phyloP scores from a whole-genome alignment of 768 basidiomycete species.

The Cystobasidium tubakii region DNA sequence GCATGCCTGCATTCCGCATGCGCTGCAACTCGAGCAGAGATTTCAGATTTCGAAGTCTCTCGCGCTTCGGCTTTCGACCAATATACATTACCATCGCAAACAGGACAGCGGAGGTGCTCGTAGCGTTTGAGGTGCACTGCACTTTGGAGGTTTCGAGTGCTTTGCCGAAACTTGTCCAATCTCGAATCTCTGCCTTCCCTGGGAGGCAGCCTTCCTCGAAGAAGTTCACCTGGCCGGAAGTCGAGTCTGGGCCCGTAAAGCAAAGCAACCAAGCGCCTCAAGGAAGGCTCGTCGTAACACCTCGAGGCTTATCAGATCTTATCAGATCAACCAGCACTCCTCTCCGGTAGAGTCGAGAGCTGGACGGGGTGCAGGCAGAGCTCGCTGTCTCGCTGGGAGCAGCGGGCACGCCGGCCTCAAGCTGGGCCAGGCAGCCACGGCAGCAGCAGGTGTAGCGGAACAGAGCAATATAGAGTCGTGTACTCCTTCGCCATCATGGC shows the following conservation, averaged over 20 bases:
- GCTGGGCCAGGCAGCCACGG: neutral
- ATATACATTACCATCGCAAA: neutral
- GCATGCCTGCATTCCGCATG: neutral
- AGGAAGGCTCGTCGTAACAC: conserved; percentile 13
- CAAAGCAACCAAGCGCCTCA: neutral
- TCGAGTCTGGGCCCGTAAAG: neutral
- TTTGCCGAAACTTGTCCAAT: neutral
- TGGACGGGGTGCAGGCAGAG: neutral
- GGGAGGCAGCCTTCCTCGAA: conserved; percentile 10
- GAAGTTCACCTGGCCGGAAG: neutral
- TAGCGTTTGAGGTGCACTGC: neutral
- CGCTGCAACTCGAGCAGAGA: neutral
- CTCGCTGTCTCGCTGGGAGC: neutral
- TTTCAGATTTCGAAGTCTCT: neutral
- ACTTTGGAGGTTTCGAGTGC: neutral
- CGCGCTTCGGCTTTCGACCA: neutral
- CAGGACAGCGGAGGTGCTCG: neutral
- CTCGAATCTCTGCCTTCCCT: conserved; percentile 2
- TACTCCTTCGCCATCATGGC: neutral
- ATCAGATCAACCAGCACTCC: neutral
- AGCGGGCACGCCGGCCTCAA: neutral
- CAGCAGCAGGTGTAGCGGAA: neutral
- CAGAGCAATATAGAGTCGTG: neutral
- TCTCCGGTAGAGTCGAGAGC: neutral
- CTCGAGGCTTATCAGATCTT: neutral